Evolutionary conservation across 352 stramenopile genomes (phyloP), one percentile per base, ranked within the genome.

Genomic region (Aphanomyces astaci): DNA sequence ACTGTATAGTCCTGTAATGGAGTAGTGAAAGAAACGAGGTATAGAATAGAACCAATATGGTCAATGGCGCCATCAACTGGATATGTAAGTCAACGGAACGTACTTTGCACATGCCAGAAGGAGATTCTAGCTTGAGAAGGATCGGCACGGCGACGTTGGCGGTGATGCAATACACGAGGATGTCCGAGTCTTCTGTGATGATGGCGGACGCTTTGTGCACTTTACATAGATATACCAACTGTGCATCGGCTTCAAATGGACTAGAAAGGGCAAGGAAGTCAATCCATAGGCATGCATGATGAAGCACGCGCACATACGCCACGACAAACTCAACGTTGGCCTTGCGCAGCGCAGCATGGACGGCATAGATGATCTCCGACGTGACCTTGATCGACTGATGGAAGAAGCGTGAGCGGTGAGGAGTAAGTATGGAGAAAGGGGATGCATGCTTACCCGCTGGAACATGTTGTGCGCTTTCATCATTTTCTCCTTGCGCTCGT

Each of bases 211-310:
- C 80, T 13, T 76, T 53, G 0, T 78, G 75, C 31, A 75, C 66
- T 53, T 89, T 90, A 71, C 81, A 90, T 75, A 92, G 83, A 80
- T 81, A 92, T 33, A 88, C 84, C 80, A 92, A 88, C 74, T 88
- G 81, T 4, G 84, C 81, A 49, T 92, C 84, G 0, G 84, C 82
- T 66, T 92, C 84, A 52, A 87, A 90, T 28, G 84, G 84, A 19
- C 56, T 65, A 33, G 25, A n/a, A n/a, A n/a, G n/a, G n/a, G n/a
- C n/a, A n/a, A n/a, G n/a, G n/a, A n/a, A n/a, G n/a, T n/a, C n/a
- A n/a, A n/a, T n/a, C n/a, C n/a, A n/a, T n/a, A n/a, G n/a, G n/a
- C n/a, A n/a, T n/a, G n/a, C n/a, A n/a, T n/a, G n/a, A n/a, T n/a
- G n/a, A n/a, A n/a, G n/a, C n/a, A 36, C 19, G 30, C 25, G 7